A percentile compares a stretch with the other conserved stretches of the same genome.
Evolutionary conservation across 2,329 filamentous ascomycete genomes (phyloP).

Genomic region (Nothomitra cinnamomea): DNA sequence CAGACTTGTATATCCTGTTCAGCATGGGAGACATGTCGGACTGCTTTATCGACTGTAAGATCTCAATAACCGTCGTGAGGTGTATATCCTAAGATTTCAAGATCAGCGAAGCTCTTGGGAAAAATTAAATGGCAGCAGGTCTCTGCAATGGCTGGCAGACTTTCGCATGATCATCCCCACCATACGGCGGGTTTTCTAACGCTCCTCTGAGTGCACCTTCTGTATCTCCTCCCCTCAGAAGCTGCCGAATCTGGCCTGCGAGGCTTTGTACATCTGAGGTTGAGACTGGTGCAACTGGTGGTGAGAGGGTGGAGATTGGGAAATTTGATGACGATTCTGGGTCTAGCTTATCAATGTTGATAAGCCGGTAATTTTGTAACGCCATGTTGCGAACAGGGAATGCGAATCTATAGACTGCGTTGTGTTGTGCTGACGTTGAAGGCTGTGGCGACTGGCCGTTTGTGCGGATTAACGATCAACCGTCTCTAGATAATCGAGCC

Average conservation of each 20-base stretch:
- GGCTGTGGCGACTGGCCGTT: background rate
- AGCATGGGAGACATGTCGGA: slow-evolving; percentile 88
- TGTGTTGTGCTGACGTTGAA: background rate
- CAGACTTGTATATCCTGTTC: slow-evolving; percentile 58
- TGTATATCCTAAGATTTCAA: slow-evolving; percentile 51
- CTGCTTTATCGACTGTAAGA: slow-evolving; percentile 89
- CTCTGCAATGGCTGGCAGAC: slow-evolving; percentile 18
- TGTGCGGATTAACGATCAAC: slow-evolving; percentile 1
- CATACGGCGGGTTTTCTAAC: slow-evolving; percentile 68
- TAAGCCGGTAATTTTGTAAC: slow-evolving; percentile 54
- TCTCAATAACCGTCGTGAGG: slow-evolving; percentile 75
- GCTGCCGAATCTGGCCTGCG: slow-evolving; percentile 67
- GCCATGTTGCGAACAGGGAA: background rate
- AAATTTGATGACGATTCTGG: slow-evolving; percentile 87
- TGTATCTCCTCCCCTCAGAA: slow-evolving; percentile 70
- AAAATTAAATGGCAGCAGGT: background rate
- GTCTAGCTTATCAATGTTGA: slow-evolving; percentile 84
- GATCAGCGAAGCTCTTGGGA: background rate
- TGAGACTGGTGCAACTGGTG: slow-evolving; percentile 52
- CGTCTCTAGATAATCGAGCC: background rate
- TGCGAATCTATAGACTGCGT: background rate
- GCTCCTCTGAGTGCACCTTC: slow-evolving; percentile 75
- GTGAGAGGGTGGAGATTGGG: slow-evolving; percentile 67
- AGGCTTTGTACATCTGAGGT: slow-evolving; percentile 65
- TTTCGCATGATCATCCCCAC: slow-evolving; percentile 35